A percentile compares a stretch with the other conserved stretches of the same genome.
phyloP scores from a whole-genome alignment of 441 rosid genomes.

The Gossypium aridum region DNA sequence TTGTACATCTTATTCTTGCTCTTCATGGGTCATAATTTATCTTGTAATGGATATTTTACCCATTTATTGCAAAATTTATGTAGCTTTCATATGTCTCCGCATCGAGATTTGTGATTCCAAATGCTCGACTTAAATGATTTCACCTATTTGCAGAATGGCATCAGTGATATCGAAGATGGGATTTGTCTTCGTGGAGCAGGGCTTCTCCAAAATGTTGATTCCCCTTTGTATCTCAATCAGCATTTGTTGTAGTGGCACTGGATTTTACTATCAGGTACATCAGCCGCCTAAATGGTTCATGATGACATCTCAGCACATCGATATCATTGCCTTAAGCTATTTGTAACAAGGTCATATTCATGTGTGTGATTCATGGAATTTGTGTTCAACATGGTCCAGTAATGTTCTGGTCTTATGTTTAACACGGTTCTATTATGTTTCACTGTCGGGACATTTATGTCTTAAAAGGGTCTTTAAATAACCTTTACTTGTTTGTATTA shows the following conservation, averaged over 20 bases:
- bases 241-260: constrained; percentile 80
- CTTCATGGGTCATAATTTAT: not conserved
- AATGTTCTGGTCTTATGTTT: not conserved
- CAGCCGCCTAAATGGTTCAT: not conserved
- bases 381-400: not conserved
- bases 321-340: constrained; percentile 3
- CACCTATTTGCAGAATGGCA: constrained; percentile 66
- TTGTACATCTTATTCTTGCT: constrained; percentile 7
- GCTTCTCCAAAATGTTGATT: constrained; percentile 59
- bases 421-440: not conserved
- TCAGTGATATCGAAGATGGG: constrained; percentile 98
- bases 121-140: constrained; percentile 12
- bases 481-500: not conserved
- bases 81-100: not conserved
- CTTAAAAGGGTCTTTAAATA: not conserved
- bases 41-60: not conserved
- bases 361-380: not conserved
- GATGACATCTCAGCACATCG: not conserved
- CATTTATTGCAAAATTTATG: not conserved
- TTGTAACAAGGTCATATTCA: not conserved
- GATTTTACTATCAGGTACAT: constrained; percentile 89
- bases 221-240: constrained; percentile 85
- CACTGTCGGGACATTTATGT: not conserved
- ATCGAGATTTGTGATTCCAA: not conserved
- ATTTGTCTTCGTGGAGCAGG: constrained; percentile 83